Evolutionary conservation across 2,329 filamentous ascomycete genomes (phyloP).

Genomic region (Colletotrichum incanum): DNA sequence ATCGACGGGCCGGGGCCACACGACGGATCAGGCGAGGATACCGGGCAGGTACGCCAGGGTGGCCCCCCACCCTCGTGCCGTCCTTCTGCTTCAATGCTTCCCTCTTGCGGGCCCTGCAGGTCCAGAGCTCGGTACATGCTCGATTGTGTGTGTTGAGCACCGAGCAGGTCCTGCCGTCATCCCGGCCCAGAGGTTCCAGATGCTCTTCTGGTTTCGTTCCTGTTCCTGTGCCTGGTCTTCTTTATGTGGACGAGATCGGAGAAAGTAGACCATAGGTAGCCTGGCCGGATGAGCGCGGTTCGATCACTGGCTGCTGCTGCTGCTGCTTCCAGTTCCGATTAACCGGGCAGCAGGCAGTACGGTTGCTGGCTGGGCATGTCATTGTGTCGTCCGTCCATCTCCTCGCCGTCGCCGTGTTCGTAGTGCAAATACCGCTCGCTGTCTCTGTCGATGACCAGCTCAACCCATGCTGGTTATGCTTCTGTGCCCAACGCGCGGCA

Average conservation of each 20-base stretch:
- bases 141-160: not conserved
- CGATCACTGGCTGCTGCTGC: not conserved
- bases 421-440: too few species aligned
- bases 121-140: not conserved
- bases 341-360: not conserved
- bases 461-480: not conserved
- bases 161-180: slow-evolving; percentile 4
- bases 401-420: too few species aligned
- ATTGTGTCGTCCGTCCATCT: too few species aligned
- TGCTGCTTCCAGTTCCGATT: not conserved
- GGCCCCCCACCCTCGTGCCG: slow-evolving; percentile 9
- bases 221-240: slow-evolving; percentile 18
- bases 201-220: not conserved
- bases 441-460: not conserved
- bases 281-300: not conserved
- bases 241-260: not conserved
- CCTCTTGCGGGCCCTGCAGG: not conserved
- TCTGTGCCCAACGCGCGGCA: not conserved
- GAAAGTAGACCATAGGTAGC: not conserved
- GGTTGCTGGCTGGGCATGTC: too few species aligned
- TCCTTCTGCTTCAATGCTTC: not conserved
- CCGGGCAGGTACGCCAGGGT: slow-evolving; percentile 5
- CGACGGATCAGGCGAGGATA: slow-evolving; percentile 19
- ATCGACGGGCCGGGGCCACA: not conserved
- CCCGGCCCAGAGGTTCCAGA: slow-evolving; percentile 18